Base-by-base conservation (phyloP, 371 early-diverging fungal genomes). In the Mucor saturninus region DNA sequence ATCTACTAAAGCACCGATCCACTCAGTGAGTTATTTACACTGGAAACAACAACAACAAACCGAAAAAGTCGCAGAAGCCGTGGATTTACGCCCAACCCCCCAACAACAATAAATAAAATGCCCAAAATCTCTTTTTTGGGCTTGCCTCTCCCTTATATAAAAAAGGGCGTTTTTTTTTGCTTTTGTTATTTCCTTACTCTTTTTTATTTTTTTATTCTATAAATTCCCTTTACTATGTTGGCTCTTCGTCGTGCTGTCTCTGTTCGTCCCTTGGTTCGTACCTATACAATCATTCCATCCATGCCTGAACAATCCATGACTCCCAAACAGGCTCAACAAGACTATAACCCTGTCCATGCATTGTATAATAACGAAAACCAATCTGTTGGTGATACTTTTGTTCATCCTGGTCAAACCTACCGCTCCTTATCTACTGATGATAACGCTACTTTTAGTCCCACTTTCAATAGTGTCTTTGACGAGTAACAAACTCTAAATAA, bases 11-110 rank as follows among this genome's bases (percentile, higher is more conserved):
- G 60, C 54, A 45, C 70, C 73, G 31, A 45, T 65, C 15, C 75
- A 78, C 52, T 75, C 75, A n/a, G 13, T 71, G 10, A 63, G 62
- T 35, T 79, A 79, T 62, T 65, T 74, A 43, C 56, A 72, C 32
- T 79, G 76, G 76, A 77, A 66, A 52, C n/a, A 50, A 45, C 30
- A 64, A 31, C 30, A 64, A 31, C 30, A 70, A 43, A 1, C 21
- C 39, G 54, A 57, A 57, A 32, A 57, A 45, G 43, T 43, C 37
- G 43, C 21, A 28, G 15, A 39, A 38, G 37, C 55, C 55, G 55
- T 55, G 55, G 35, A 35, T 35, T 35, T 35, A 35, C 35, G 35
- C 35, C 35, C 35, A 35, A 35, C 35, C 35, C 35, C 35, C 32
- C 26, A 11, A 54, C 29, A 26, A 49, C n/a, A 2, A 49, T 28